These are phyloP conservation scores for Amanita exitialis DNA, from an alignment of 768 basidiomycete genomes.

Conservation along the genomic window DNA sequence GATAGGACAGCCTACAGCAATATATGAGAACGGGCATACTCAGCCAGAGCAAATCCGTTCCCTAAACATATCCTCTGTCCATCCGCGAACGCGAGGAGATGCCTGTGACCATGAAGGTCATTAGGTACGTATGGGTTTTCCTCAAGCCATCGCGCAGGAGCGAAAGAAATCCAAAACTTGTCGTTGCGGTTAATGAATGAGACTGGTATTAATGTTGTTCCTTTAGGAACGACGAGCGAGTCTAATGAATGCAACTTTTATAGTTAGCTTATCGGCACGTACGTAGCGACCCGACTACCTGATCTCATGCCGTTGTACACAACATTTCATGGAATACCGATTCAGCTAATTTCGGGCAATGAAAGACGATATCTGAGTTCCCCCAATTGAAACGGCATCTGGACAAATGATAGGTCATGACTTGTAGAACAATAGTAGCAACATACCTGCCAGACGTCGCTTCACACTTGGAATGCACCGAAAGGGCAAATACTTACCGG, in stretches of 20 bases:
- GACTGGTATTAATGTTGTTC: slow-evolving; percentile 27
- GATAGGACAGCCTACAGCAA: too few relatives aligned
- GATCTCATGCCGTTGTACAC: too few relatives aligned
- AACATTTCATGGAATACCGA: too few relatives aligned
- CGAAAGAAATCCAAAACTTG: slow-evolving; percentile 31
- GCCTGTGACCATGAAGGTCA: slow-evolving; percentile 26
- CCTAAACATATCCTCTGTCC: slow-evolving; percentile 37
- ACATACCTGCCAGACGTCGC: slow-evolving; percentile 35
- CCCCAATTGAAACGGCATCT: too few relatives aligned
- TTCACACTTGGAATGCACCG: slow-evolving; percentile 16
- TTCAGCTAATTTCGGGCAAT: too few relatives aligned
- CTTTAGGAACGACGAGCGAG: slow-evolving; percentile 24
- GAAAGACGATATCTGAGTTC: too few relatives aligned
- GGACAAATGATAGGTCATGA: too few relatives aligned
- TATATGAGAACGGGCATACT: neutral
- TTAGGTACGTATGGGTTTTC: slow-evolving; percentile 15
- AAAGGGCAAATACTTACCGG: slow-evolving; percentile 16
- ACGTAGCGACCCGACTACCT: too few relatives aligned
- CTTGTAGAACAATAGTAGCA: neutral
- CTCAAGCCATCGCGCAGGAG: slow-evolving; percentile 33
- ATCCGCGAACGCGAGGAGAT: slow-evolving; percentile 34
- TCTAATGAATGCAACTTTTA: too few relatives aligned
- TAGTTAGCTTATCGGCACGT: too few relatives aligned
- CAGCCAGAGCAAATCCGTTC: slow-evolving; percentile 4
- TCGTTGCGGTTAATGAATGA: slow-evolving; percentile 28